Evolutionary conservation across 805 yeast genomes (phyloP), one percentile per base, ranked within the genome.

Genomic region (Nematodospora valgi): DNA sequence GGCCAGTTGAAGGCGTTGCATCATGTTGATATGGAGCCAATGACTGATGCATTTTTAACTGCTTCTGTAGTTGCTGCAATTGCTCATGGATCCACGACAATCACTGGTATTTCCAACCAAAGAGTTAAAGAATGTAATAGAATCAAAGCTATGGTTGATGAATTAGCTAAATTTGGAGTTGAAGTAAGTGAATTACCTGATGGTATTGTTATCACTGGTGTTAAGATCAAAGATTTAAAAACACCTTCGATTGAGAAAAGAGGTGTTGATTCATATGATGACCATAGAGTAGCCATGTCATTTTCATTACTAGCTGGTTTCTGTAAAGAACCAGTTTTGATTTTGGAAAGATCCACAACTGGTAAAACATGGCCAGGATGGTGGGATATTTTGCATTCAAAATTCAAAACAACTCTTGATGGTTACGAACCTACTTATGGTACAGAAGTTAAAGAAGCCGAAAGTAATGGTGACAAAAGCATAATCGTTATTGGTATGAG

Each of bases 291-390:
- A 19, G 98, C 98, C 7, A 93, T 93, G 98, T 85, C 96, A 38
- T 84, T 93, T 61, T 86, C 96, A 4, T 68, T 93, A 40, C 64
- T 93, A 35, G 91, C 96, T 4, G 87, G 95, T 23, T 68, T 86
- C 49, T 73, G 76, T 32, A 55, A 61, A 29, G 68, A 66, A 3
- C 80, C 85, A 1, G 91, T 84, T 1, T 67, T 79, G 44, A 78
- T 93, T 40, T 78, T 82, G 46, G 96, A 91, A 54, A 79, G 97
- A 62, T 76, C 83, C 17, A 87, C 97, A 56, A 94, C 96, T 2
- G 94, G 91, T 38, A 93, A 93, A 66, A 93, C 98, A 0, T 93
- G 98, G 98, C 98, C 98, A 14, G 98, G 97, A 24, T 93, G 98
- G 98, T 93, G 98, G 98, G 98, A 93, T 62, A 74, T 80, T 23